These are phyloP conservation scores for Erysimum pusillum DNA, from an alignment of 441 rosid species.

Conservation along the genomic window DNA sequence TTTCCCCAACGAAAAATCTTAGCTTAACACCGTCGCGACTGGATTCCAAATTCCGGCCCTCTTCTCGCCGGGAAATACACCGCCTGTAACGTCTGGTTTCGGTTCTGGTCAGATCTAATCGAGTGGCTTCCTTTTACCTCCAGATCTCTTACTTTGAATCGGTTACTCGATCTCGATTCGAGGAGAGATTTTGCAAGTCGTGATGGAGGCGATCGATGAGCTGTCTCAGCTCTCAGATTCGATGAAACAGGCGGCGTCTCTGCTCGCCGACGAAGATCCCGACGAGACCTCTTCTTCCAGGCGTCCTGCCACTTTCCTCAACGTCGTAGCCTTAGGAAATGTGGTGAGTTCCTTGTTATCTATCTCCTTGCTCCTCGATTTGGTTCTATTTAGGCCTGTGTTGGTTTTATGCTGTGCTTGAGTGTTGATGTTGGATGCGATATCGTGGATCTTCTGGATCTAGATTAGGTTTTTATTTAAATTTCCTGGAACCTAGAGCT, in stretches of 20 bases:
- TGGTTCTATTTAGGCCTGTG: conserved; percentile 1
- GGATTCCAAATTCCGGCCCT: conserved; percentile 40
- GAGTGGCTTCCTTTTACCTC: conserved; percentile 27
- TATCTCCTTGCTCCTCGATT: not conserved
- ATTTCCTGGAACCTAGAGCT: conserved; percentile 21
- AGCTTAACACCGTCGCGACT: conserved; percentile 17
- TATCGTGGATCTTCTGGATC: conserved; percentile 41
- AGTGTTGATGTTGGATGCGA: conserved; percentile 33
- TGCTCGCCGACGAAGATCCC: conserved; percentile 86
- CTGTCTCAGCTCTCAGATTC: conserved; percentile 72
- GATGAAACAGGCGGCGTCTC: conserved; percentile 74
- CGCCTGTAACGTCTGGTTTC: conserved; percentile 10
- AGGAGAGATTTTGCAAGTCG: conserved; percentile 17
- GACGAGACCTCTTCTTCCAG: conserved; percentile 63
- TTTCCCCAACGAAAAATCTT: conserved; percentile 25
- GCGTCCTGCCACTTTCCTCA: conserved; percentile 70
- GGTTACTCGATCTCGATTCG: conserved; percentile 32
- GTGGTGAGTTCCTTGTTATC: conserved; percentile 58
- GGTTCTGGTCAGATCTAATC: conserved; percentile 38
- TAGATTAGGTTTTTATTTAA: conserved; percentile 21
- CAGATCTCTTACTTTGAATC: conserved; percentile 43
- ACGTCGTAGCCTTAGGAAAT: conserved; percentile 82
- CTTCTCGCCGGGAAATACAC: conserved; percentile 5
- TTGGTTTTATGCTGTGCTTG: conserved; percentile 21
- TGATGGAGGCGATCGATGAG: conserved; percentile 89